These are phyloP conservation scores for Panicum virgatum DNA, from an alignment of 202 grass and related monocot genomes.

Conservation along the genomic window DNA sequence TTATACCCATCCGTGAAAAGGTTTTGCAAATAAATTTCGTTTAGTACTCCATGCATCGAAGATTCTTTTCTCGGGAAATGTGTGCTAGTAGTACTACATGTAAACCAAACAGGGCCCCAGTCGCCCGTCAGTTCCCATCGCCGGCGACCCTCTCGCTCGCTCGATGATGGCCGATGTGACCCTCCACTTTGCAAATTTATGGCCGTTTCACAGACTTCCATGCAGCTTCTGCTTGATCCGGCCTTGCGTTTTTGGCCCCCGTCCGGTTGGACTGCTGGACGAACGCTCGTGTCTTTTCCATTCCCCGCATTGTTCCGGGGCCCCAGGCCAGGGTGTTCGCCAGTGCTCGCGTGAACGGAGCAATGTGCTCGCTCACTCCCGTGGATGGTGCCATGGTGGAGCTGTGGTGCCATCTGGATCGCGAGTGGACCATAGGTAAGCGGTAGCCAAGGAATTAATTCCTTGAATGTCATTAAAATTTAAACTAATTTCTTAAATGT, in stretches of 20 bases:
- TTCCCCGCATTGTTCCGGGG: background rate
- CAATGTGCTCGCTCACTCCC: background rate
- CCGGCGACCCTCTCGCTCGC: background rate
- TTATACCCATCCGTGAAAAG: no score
- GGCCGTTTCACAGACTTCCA: conserved; percentile 23
- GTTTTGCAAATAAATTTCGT: no score
- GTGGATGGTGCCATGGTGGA: background rate
- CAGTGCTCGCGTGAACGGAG: background rate
- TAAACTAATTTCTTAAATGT: no score
- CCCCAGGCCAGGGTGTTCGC: no score
- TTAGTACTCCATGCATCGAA: no score
- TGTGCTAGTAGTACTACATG: no score
- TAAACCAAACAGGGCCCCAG: no score
- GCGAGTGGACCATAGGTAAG: no score
- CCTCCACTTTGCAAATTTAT: background rate
- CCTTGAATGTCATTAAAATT: no score
- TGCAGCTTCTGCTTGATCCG: conserved; percentile 18
- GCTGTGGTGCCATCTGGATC: background rate
- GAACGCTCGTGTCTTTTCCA: background rate
- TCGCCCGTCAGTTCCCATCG: conserved; percentile 31
- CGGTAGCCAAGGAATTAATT: no score
- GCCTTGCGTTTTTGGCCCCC: background rate
- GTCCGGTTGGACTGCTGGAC: background rate
- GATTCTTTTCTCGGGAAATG: no score
- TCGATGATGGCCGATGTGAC: background rate